These are phyloP conservation scores for Pichia sp. DNA, from an alignment of 1,139 yeast genomes.

Conservation along the genomic window DNA sequence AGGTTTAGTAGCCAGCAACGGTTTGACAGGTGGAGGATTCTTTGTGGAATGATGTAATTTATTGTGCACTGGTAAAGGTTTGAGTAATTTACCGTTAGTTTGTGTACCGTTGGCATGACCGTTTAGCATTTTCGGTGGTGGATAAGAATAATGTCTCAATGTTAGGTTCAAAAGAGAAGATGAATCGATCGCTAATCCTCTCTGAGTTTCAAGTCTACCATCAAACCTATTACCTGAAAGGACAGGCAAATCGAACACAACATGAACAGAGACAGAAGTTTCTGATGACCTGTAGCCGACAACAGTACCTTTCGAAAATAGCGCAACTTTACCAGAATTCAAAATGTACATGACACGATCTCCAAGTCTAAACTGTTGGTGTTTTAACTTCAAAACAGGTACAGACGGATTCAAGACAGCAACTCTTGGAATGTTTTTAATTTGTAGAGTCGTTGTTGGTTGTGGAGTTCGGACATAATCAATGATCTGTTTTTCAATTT, in stretches of 20 bases:
- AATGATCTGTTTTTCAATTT: slow-evolving; percentile 61
- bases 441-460: slow-evolving; percentile 43
- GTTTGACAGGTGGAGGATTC: too few relatives aligned
- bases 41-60: too few relatives aligned
- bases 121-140: slow-evolving; percentile 47
- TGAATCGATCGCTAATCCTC: slow-evolving; percentile 81
- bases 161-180: slow-evolving; percentile 75
- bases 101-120: too few relatives aligned
- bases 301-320: slow-evolving; percentile 85
- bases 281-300: slow-evolving; percentile 68
- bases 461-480: slow-evolving; percentile 38
- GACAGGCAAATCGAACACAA: slow-evolving; percentile 76
- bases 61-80: too few relatives aligned
- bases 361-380: slow-evolving; percentile 77
- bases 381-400: slow-evolving; percentile 64
- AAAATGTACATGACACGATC: slow-evolving; percentile 84
- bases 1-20: too few relatives aligned
- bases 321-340: slow-evolving; percentile 85
- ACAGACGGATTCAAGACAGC: slow-evolving; percentile 75
- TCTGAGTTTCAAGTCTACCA: slow-evolving; percentile 66
- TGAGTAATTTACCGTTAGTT: too few relatives aligned
- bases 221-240: slow-evolving; percentile 77
- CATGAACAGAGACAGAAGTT: slow-evolving; percentile 51
- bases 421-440: slow-evolving; percentile 77
- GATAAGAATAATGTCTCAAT: slow-evolving; percentile 66